Base-by-base conservation (phyloP, 1,284 basidiomycete genomes). In the Kwoniella shivajii region DNA sequence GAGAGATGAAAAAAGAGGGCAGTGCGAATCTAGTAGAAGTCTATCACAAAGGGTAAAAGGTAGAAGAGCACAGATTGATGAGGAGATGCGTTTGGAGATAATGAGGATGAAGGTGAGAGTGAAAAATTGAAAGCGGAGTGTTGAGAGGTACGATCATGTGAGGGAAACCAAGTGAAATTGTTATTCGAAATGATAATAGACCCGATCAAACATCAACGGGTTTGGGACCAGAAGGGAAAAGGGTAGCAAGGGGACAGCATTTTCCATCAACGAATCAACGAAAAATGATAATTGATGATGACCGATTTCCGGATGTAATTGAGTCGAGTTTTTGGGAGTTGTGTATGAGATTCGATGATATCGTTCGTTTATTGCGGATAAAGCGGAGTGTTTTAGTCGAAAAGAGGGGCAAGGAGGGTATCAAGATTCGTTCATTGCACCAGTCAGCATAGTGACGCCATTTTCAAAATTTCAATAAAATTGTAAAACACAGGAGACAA, bases 401-500 rank as follows among this genome's bases (percentile, higher is more conserved):
- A 14, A 6, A 14, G 33, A 29, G 20, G 18, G 45, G 18, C 16
- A 47, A 33, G 36, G 31, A n/a, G 31, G 31, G 36, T 16, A 13
- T 22, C 7, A 5, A 22, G 16, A 30, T 4, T 11, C 10, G 13
- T 4, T 18, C 3, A 20, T 31, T 7, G 27, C 11, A 42, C 27
- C 11, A 42, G 18, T 51, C 43, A 51, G 50, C 50, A 51, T 51
- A 34, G 50, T 51, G 50, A 51, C 50, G 50, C 50, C 50, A 51
- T 51, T 6, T 34, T 14, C 14, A 36, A 33, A 36, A 10, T 10
- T 41, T 18, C 38, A 10, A 36, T 36, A 10, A 36, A 36, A 36
- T 10, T 36, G 34, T n/a, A 36, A 36, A 36, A 31, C 20, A 33
- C 26, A 31, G 7, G 30, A 13, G 26, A 10, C 27, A 46, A 46